phyloP scores from a whole-genome alignment of 306 rosid species.

The Dalbergia cochinchinensis region DNA sequence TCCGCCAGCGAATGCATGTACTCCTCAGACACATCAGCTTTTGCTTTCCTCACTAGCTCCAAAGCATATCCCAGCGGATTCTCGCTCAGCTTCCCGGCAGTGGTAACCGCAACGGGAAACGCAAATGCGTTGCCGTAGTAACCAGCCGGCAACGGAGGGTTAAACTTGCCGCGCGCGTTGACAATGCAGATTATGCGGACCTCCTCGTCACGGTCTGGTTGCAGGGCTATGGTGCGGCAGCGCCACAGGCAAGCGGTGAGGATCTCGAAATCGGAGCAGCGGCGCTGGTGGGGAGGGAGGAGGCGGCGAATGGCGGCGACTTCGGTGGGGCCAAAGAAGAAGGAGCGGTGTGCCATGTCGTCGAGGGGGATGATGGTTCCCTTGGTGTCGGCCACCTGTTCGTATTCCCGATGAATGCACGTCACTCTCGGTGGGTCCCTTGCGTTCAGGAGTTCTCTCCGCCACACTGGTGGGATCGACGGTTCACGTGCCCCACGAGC shows the following conservation, averaged over 20 bases:
- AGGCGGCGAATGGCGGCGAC: conserved; percentile 53
- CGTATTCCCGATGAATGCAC: conserved; percentile 58
- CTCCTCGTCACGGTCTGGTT: conserved; percentile 47
- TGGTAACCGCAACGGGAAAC: conserved; percentile 55
- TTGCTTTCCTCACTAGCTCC: conserved; percentile 63
- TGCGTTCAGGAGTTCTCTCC: conserved; percentile 51
- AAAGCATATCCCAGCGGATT: conserved; percentile 60
- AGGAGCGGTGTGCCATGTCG: conserved; percentile 62
- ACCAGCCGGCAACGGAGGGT: conserved; percentile 62
- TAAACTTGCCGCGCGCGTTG: conserved; percentile 51
- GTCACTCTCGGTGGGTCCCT: conserved; percentile 57
- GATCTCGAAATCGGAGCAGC: conserved; percentile 58
- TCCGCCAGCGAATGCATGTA: conserved; percentile 68
- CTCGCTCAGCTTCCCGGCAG: conserved; percentile 50
- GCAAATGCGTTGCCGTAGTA: conserved; percentile 72
- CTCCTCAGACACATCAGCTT: conserved; percentile 57
- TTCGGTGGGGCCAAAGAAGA: conserved; percentile 60
- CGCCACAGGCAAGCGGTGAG: conserved; percentile 68
- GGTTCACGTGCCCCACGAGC: conserved; percentile 57
- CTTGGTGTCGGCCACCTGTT: conserved; percentile 51
- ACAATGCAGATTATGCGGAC: conserved; percentile 61
- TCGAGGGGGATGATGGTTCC: conserved; percentile 58
- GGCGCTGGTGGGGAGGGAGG: conserved; percentile 40
- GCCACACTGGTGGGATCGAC: conserved; percentile 52
- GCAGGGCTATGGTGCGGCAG: conserved; percentile 59